A percentile compares a stretch with the other conserved stretches of the same genome.
Conservation (phyloP, 1,284 basidiomycete species). For the Singerocomus rubriflavus region DNA sequence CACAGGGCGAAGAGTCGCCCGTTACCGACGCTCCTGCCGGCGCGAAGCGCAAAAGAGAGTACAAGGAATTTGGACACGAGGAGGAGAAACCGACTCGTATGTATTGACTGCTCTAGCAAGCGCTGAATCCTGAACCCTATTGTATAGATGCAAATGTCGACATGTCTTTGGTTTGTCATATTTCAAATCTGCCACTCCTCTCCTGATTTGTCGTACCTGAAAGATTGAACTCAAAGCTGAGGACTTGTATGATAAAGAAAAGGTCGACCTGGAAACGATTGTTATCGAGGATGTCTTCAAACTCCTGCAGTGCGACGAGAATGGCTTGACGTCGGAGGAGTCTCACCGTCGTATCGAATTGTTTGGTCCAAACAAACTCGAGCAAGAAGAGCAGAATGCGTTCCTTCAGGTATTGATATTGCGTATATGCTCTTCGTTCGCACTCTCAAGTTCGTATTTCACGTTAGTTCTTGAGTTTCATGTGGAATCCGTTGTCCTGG, state of each 20-base stretch:
- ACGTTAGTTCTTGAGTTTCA: constrained; percentile 88
- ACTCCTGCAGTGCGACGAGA: constrained; percentile 85
- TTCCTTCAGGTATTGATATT: constrained; percentile 63
- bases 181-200: constrained; percentile 5
- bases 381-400: constrained; percentile 84
- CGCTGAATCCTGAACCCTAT: not conserved
- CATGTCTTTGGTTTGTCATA: constrained; percentile 63
- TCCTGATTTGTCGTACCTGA: constrained; percentile 1
- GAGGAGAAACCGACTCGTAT: constrained; percentile 66
- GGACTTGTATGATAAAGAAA: constrained; percentile 97
- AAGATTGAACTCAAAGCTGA: constrained; percentile 89
- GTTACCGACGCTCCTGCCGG: constrained; percentile 24
- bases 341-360: constrained; percentile 84
- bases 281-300: constrained; percentile 97
- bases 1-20: constrained; percentile 42
- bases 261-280: constrained; percentile 97
- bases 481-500: constrained; percentile 99
- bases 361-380: constrained; percentile 96
- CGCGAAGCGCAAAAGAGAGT: constrained; percentile 79
- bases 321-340: constrained; percentile 77
- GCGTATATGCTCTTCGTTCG: not conserved
- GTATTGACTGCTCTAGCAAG: constrained; percentile 32
- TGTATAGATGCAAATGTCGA: constrained; percentile 77
- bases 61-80: constrained; percentile 89
- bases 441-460: constrained; percentile 14